Percentiles rank a stretch among this genome's conserved stretches.
phyloP scores from a whole-genome alignment of 345 rosid species.

The Trapa bicornis region DNA sequence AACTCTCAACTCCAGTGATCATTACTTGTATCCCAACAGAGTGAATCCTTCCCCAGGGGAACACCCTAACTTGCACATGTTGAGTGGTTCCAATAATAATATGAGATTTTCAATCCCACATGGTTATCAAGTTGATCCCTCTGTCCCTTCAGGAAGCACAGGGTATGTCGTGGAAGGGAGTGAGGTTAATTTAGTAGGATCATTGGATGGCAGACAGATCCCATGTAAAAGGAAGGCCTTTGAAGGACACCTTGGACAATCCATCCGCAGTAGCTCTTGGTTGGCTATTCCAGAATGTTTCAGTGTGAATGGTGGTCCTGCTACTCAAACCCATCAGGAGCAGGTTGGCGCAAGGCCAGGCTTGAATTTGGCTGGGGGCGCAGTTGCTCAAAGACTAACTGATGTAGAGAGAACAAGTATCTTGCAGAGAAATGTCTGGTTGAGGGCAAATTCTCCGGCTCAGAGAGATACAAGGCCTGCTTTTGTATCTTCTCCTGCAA shows the following conservation, averaged over 20 bases:
- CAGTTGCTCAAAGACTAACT: conserved; percentile 21
- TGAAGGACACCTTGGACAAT: conserved; percentile 54
- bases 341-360: conserved; percentile 33
- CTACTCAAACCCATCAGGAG: conserved; percentile 27
- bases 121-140: conserved; percentile 20
- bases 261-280: conserved; percentile 47
- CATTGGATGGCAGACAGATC: conserved; percentile 42
- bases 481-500: conserved; percentile 29
- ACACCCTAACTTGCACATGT: conserved; percentile 22
- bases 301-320: conserved; percentile 26
- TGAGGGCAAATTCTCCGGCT: conserved; percentile 40
- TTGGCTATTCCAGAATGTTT: conserved; percentile 21
- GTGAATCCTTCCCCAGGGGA: conserved; percentile 23
- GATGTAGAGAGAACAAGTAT: conserved; percentile 23
- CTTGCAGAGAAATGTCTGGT: conserved; percentile 45
- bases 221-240: conserved; percentile 74
- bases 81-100: conserved; percentile 25
- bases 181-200: conserved; percentile 34
- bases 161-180: conserved; percentile 28
- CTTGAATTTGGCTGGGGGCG: conserved; percentile 22
- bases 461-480: conserved; percentile 31
- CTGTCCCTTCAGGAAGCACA: conserved; percentile 24
- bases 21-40: conserved; percentile 26
- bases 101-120: conserved; percentile 12
- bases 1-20: conserved; percentile 47